Evolutionary conservation across 768 basidiomycete species (phyloP), one percentile per base, ranked within the genome.

Genomic region (Pilatotrama ljubarskyi): DNA sequence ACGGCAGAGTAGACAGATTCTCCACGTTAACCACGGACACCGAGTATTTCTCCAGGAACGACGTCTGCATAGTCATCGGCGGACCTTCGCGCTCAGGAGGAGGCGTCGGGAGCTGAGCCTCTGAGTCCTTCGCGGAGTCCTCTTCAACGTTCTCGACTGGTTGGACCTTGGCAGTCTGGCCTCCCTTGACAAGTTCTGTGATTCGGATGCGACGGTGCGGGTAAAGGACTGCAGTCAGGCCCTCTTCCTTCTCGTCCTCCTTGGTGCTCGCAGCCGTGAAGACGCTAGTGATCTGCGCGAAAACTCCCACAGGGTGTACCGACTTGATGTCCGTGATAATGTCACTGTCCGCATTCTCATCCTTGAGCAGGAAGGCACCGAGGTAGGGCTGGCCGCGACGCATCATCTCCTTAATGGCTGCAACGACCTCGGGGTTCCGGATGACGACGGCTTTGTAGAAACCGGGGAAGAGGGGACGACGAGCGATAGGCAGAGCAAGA

Each of bases 391-490:
- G 96, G 0, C 95, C 95, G 42, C 93, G 93, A 66, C 90, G 89
- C 84, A 96, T 92, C 86, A 96, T 92, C 70, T 97, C 95, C 75
- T 94, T 92, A 70, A 99, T 91, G 14, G 95, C 93, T 8, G 87
- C 85, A 38, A 98, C 94, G 32, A 99, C 96, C 0, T 85, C 82
- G 0, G 93, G 93, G 65, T 98, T 91, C 20, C 88, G 84, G 51
- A 99, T 83, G 58, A 98, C 94, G 50, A 98, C 95, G 2, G 95
- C 96, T 73, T 98, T 97, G 82, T 98, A 98, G 75, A 98, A 97
- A 29, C 95, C 94, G 4, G 96, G 96, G 77, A 98, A 98, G 46
- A 98, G 86, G 0, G 96, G 96, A 17, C 96, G 84, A 42, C 95
- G 87, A 32, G 94, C 94, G 60, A 98, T 98, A 3, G 96, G 96